Base-by-base conservation (phyloP, 768 basidiomycete species). In the Suillus decipiens region DNA sequence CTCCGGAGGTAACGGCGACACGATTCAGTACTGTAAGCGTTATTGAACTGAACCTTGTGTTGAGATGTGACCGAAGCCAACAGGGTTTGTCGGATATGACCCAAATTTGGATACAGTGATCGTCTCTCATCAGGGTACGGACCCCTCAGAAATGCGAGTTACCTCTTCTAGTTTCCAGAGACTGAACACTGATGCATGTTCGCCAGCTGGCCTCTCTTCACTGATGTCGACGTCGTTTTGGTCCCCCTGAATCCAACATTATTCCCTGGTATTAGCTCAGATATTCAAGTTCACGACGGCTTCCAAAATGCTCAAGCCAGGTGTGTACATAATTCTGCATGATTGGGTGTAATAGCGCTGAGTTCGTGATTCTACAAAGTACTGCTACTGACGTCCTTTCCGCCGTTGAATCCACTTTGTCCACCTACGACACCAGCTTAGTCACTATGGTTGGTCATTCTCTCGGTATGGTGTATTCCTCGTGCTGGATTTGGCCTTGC, bases 11-110 rank as follows among this genome's bases (percentile, higher is more conserved):
- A 71, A 84, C 56, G 84, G 82, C 5, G 63, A 66, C 54, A 56
- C 55, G 0, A 68, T 74, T 2, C 84, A 84, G 63, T 84, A 77
- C 66, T 85, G 81, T 82, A 39, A 69, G 73, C 48, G 19, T 33
- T 19, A 5, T 42, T 15, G 2, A 42, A 10, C 39, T 8, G 2
- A 19, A 28, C 31, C 5, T 47, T 2, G 41, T 19, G 15, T 56
- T 24, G 12, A 42, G 22, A 34, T 50, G 24, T 12, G 48, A 39
- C 60, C 39, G 12, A 8, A 60, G 31, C 31, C 33, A 7, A 34
- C 31, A 85, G 84, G 83, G 84, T 84, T 74, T 60, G 84, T 86
- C 36, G 84, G 84, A n/a, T 85, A 76, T 64, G 81, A 81, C 62
- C 78, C 82, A 0, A 70, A 64, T 1, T 68, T 80, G 34, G 3